Base-by-base conservation (phyloP, 164 flowering plant genomes). In the Kingdonia uniflora region DNA sequence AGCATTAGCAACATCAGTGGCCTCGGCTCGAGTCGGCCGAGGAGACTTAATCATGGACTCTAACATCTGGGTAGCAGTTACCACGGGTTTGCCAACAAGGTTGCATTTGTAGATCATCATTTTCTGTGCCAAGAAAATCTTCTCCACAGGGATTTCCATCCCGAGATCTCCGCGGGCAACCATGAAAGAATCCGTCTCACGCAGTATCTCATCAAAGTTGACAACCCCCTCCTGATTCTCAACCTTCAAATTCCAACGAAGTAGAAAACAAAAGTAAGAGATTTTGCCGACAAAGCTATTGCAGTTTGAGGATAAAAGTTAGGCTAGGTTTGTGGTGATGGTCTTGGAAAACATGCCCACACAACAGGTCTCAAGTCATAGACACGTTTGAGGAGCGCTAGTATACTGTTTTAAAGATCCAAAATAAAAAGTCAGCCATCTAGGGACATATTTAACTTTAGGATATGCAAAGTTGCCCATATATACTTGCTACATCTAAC, bases 161-260 rank as follows among this genome's bases (percentile, higher is more conserved):
- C 95, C 95, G 22, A 86, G 88, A 65, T 86, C 95, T 52, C 95
- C 95, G 60, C 95, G 87, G 19, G 95, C 95, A 81, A 86, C 95
- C 95, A 86, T 86, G 67, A 78, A 86, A 0, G 87, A 65, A 47
- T 86, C 95, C 6, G 90, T 83, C 79, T 86, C 90, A 10, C 85
- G 80, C 60, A 86, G 71, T 55, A 86, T 86, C 50, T 86, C 95
- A 63, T 86, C 95, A 58, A 86, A 86, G 74, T 86, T 86, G 52
- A 81, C 51, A 16, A 86, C 95, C 38, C 95, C 95, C 61, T 86
- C 90, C 71, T 86, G 95, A 69, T 86, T 86, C 73, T 86, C 95
- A 58, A 83, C 86, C 95, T 83, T 25, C 11, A 62, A 38, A 53
- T 54, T 20, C 52, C 29, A 23, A 58, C 25, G 12, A 38, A 49